A percentile compares a stretch with the other conserved stretches of the same genome.
These are phyloP conservation scores for Neopestalotiopsis rosae DNA, from an alignment of 2,329 filamentous ascomycete species.

Conservation along the genomic window DNA sequence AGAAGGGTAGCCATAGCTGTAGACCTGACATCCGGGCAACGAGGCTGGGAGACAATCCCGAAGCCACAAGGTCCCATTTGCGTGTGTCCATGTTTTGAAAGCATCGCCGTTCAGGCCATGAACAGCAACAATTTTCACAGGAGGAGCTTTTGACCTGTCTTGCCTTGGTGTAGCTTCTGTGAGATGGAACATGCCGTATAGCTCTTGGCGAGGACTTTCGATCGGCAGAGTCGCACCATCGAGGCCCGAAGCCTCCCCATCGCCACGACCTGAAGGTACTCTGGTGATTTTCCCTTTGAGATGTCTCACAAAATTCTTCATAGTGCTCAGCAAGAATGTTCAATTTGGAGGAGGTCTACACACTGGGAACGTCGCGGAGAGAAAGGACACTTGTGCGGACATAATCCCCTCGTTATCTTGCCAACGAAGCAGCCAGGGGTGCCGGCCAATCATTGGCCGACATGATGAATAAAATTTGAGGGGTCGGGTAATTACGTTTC, in stretches of 20 bases:
- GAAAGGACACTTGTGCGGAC: no score
- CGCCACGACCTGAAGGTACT: neutral
- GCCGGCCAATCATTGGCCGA: no score
- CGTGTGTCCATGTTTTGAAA: conserved; percentile 25
- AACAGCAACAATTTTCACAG: conserved; percentile 27
- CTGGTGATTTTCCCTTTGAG: neutral
- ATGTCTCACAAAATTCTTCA: neutral
- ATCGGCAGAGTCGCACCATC: neutral
- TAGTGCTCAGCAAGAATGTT: neutral
- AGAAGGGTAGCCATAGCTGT: conserved; percentile 29
- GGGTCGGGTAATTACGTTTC: no score
- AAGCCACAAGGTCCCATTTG: conserved; percentile 26
- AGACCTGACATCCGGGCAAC: conserved; percentile 30
- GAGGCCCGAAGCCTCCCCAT: neutral
- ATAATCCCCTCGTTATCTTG: no score
- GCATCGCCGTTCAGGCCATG: conserved; percentile 29
- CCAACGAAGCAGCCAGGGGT: no score
- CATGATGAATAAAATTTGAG: no score
- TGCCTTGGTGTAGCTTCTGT: neutral
- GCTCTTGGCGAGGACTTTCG: neutral
- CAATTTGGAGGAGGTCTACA: neutral
- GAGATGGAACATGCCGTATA: neutral
- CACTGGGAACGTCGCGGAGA: no score
- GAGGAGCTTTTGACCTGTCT: neutral
- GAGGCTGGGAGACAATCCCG: conserved; percentile 27